Evolutionary conservation across 2,329 filamentous ascomycete species (phyloP).

Genomic region (Fusarium aywerte): DNA sequence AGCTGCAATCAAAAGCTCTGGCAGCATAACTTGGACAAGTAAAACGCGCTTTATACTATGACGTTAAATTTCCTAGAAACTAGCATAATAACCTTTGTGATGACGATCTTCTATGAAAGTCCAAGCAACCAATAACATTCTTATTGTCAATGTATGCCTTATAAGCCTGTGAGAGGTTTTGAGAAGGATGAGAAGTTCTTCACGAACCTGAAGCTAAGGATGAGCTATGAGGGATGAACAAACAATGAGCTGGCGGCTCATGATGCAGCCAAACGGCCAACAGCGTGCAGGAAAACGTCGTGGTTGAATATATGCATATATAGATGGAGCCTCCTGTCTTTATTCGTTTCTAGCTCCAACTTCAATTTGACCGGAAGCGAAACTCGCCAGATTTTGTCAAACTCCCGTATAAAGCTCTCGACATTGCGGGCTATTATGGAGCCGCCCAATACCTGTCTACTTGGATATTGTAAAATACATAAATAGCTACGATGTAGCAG

Average conservation of each 20-base stretch:
- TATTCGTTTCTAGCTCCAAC: neutral
- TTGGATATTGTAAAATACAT: constrained; percentile 28
- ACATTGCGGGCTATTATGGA: neutral
- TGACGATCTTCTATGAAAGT: no score
- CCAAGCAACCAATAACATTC: no score
- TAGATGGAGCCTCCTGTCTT: no score
- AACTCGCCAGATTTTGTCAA: neutral
- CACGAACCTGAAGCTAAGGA: neutral
- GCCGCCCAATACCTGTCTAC: neutral
- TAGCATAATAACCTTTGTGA: no score
- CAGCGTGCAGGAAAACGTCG: neutral
- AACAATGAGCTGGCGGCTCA: neutral
- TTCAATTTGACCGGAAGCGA: neutral
- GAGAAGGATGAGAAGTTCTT: neutral
- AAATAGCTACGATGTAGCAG: constrained; percentile 39
- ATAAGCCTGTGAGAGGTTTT: constrained; percentile 2
- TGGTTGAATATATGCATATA: neutral
- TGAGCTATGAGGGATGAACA: neutral
- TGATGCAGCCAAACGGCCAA: neutral
- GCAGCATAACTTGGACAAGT: no score
- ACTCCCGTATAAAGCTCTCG: neutral
- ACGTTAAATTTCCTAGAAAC: no score
- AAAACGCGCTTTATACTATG: no score
- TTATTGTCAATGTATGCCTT: no score
- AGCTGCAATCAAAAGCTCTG: no score